Evolutionary conservation across 2,329 filamentous ascomycete species (phyloP), one percentile per base, ranked within the genome.

Genomic region (Botrytis galanthina): DNA sequence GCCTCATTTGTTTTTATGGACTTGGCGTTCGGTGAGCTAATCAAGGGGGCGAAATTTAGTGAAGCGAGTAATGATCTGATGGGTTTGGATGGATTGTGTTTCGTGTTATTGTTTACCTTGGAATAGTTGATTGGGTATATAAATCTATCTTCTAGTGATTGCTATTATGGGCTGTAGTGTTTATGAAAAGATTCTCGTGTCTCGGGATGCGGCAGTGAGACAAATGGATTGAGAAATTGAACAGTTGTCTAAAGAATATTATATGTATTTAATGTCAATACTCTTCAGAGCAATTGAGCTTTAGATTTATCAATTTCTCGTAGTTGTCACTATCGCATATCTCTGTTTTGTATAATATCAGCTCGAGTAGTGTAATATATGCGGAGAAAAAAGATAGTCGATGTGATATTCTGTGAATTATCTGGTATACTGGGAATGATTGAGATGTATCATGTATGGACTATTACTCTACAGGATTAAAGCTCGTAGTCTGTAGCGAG

Each of bases 311-410:
- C 12, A n/a, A n/a, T 54, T 54, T n/a, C 26, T 54, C 12, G 12
- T n/a, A 54, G 26, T 26, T 16, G 1, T n/a, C 26, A 2, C n/a
- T 54, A 0, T 54, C 2, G 6, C 16, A 3, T 16, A n/a, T 7
- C 5, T 14, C n/a, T 7, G 3, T n/a, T n/a, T 16, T n/a, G 6
- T 14, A n/a, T 54, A 12, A 2, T n/a, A 16, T 54, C 14, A 54
- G 10, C 12, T 54, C 48, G 14, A 16, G 12, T 54, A 54, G 48
- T n/a, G 3, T 54, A 5, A 2, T 54, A n/a, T 16, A 2, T n/a
- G 16, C 48, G 8, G 26, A 51, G 12, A n/a, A 54, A 5, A n/a
- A 12, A n/a, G 4, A 54, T 54, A 7, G 48, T 54, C 5, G 5
- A 54, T 54, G 2, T 54, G 12, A n/a, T n/a, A 4, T 51, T 51